Evolutionary conservation across 2,329 filamentous ascomycete genomes (phyloP), one percentile per base, ranked within the genome.

Genomic region (Neophaeococcomyces aloes): DNA sequence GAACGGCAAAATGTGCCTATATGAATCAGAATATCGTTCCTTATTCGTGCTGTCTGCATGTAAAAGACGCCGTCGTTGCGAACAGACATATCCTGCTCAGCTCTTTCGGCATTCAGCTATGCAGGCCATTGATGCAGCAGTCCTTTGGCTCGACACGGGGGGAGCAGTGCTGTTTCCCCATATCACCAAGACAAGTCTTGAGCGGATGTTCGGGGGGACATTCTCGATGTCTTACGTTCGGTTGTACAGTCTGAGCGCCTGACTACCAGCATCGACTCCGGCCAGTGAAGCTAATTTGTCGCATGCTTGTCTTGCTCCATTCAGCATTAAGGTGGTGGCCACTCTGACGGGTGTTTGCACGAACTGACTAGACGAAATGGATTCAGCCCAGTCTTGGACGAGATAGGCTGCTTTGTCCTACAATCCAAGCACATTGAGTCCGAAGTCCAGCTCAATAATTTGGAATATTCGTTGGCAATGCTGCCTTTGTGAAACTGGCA

Each of bases 391-490:
- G 29, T 32, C 29, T 33, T 29, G 18, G 18, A 19, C 32, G 25
- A 33, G 34, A 7, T n/a, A 11, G 29, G 18, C 18, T 6, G 19
- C 38, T 32, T 41, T 41, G 38, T 41, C 17, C 14, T 8, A 41
- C 38, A 6, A 29, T 19, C n/a, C n/a, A n/a, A n/a, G n/a, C n/a
- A n/a, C n/a, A n/a, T n/a, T n/a, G n/a, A n/a, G n/a, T n/a, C n/a
- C n/a, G n/a, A n/a, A n/a, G n/a, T n/a, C n/a, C n/a, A n/a, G n/a
- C n/a, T n/a, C n/a, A n/a, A 33, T 13, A 23, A 41, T 41, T 41
- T 41, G 38, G 18, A 41, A 41, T 41, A 41, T 21, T 30, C 14
- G 29, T 33, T 29, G 14, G 23, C 25, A 18, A 17, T 32, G 29
- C 15, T 31, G 7, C 23, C 4, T 21, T 13, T 10, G 15, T 15